Base-by-base conservation (phyloP, 2,329 filamentous ascomycete genomes). In the Emmonsiellopsis sp. region DNA sequence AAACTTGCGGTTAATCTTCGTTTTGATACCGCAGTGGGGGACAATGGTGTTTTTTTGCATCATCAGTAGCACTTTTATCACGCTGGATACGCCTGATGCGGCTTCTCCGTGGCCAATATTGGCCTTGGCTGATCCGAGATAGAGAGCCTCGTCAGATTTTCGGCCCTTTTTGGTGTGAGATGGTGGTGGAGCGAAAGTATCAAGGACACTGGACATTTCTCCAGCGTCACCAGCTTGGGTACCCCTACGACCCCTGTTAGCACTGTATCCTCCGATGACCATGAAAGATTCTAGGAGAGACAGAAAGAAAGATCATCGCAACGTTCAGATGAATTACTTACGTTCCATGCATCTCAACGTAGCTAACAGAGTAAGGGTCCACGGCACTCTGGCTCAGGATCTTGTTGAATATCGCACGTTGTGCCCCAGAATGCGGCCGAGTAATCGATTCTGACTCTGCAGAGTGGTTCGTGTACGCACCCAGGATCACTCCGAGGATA, bases 341-440 rank as follows among this genome's bases (percentile, higher is more conserved):
- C 20, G 89, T 95, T 15, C 87, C 89, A 67, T 95, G 89, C 84
- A 93, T 89, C 70, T 94, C 89, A 7, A 94, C 83, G 64, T 92
- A 93, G 68, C 83, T 83, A 48, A 94, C 79, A 57, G 91, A 86
- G 49, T 83, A 78, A 1, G 88, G 85, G 62, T 91, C 84, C 16
- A 92, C 79, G 55, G 85, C 85, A 44, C 86, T 84, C 44, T 87
- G 80, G 46, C 85, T 79, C 1, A 93, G 76, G 30, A 93, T 83
- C 41, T 81, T 76, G 54, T 80, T 79, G 62, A 86, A 91, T 10
- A 93, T 73, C 47, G 79, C 75, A 10, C 86, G 82, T 67, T 94
- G 89, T 0, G 86, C 86, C 10, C 81, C 85, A 5, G 83, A 86
- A 66, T 93, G 87, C 1, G 89, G 89, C 54, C 89, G 86, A 0